A percentile compares a stretch with the other conserved stretches of the same genome.
These are phyloP conservation scores for Clathrus columnatus DNA, from an alignment of 768 basidiomycete genomes.

Conservation along the genomic window DNA sequence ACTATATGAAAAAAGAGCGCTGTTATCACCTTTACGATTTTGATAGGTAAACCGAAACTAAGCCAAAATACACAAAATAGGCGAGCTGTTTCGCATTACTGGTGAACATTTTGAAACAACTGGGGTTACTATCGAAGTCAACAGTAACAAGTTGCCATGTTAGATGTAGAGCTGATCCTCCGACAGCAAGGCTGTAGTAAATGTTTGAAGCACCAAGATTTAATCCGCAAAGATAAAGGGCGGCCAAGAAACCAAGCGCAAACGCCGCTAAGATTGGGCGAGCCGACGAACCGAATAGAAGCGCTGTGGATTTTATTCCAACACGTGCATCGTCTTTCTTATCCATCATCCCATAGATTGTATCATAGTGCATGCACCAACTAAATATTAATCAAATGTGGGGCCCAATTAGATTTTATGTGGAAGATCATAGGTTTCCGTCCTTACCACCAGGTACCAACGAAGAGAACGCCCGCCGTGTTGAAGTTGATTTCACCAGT, in stretches of 20 bases:
- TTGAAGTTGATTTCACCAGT: slow-evolving; percentile 28
- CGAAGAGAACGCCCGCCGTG: slow-evolving; percentile 13
- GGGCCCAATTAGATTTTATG: slow-evolving; percentile 24
- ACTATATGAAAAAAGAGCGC: too few relatives aligned
- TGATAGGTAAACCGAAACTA: background rate
- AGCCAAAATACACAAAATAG: background rate
- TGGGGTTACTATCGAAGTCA: slow-evolving; percentile 6
- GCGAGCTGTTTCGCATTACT: slow-evolving; percentile 8
- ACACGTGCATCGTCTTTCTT: slow-evolving; percentile 62
- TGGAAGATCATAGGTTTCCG: too few relatives aligned
- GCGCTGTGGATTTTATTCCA: slow-evolving; percentile 70
- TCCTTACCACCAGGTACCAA: slow-evolving; percentile 17
- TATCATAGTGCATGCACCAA: slow-evolving; percentile 47
- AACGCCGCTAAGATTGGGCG: slow-evolving; percentile 47
- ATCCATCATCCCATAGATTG: slow-evolving; percentile 76
- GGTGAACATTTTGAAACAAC: slow-evolving; percentile 7
- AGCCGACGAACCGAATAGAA: slow-evolving; percentile 57
- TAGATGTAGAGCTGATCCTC: slow-evolving; percentile 29
- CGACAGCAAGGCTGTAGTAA: slow-evolving; percentile 33
- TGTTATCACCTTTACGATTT: too few relatives aligned
- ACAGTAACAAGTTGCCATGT: slow-evolving; percentile 28
- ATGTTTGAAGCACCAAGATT: slow-evolving; percentile 42
- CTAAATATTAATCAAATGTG: slow-evolving; percentile 25
- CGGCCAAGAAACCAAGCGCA: slow-evolving; percentile 40
- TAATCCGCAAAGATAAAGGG: slow-evolving; percentile 45